Percentiles rank a stretch among this genome's conserved stretches.
phyloP scores from a whole-genome alignment of 2,329 filamentous ascomycete genomes.

The Stachybotrys chlorohalonatus region DNA sequence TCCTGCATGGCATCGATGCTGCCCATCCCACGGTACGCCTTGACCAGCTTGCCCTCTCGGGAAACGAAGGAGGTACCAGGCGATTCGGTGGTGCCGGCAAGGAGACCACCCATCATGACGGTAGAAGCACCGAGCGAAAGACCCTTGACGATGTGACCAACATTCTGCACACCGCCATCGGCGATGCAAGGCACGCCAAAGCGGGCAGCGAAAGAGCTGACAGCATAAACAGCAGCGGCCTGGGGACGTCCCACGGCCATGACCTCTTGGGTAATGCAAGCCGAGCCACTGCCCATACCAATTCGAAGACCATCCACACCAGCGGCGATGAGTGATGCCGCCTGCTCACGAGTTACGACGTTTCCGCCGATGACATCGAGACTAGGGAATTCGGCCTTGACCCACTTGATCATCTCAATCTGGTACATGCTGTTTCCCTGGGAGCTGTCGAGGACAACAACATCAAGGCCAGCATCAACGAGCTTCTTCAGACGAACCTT shows the following conservation, averaged over 20 bases:
- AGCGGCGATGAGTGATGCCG: conserved; percentile 81
- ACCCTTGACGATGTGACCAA: conserved; percentile 98
- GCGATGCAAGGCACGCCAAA: conserved; percentile 98
- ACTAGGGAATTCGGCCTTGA: conserved; percentile 76
- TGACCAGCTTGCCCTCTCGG: conserved; percentile 94
- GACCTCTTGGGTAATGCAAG: conserved; percentile 98
- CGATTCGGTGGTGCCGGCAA: conserved; percentile 95
- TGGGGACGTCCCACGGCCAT: conserved; percentile 98
- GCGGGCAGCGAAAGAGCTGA: conserved; percentile 77
- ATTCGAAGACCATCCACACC: conserved; percentile 95
- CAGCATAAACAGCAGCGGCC: conserved; percentile 84
- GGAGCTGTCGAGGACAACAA: conserved; percentile 90
- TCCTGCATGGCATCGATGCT: conserved; percentile 99
- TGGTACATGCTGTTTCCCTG: conserved; percentile 99
- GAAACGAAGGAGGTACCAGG: conserved; percentile 95
- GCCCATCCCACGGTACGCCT: conserved; percentile 98
- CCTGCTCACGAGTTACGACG: conserved; percentile 95
- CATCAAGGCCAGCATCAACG: conserved; percentile 88
- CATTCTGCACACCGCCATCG: conserved; percentile 95
- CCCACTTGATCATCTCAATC: conserved; percentile 95
- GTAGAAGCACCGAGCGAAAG: conserved; percentile 88
- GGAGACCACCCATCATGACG: conserved; percentile 98
- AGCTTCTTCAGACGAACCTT: conserved; percentile 78
- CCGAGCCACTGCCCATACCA: conserved; percentile 96
- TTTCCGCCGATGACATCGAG: conserved; percentile 97